Conservation (phyloP, 805 yeast genomes). For the Komagataella mondaviorum region DNA sequence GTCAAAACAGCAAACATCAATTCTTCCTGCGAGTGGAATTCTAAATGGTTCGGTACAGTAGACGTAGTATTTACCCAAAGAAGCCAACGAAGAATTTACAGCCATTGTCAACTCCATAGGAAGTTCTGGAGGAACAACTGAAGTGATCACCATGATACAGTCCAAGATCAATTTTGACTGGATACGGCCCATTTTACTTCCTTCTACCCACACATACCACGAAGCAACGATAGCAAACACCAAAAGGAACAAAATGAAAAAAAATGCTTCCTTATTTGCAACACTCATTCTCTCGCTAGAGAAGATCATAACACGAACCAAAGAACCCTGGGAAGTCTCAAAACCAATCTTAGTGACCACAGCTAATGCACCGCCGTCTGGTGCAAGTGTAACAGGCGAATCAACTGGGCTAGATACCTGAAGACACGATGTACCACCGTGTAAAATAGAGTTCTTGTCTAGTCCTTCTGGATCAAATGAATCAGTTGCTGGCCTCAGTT, state of each 20-base stretch:
- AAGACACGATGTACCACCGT: conserved; percentile 93
- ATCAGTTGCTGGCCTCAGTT: conserved; percentile 66
- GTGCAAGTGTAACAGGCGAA: conserved; percentile 46
- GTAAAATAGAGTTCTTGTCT: conserved; percentile 80
- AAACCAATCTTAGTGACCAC: conserved; percentile 91
- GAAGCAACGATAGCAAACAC: conserved; percentile 91
- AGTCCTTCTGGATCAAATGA: conserved; percentile 61
- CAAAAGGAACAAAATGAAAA: conserved; percentile 80
- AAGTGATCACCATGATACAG: conserved; percentile 89
- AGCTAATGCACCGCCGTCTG: conserved; percentile 89
- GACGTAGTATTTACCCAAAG: conserved; percentile 75
- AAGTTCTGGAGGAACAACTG: conserved; percentile 97
- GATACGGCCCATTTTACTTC: conserved; percentile 88
- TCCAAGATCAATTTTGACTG: conserved; percentile 89
- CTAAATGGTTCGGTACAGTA: conserved; percentile 98
- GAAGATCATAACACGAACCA: conserved; percentile 95
- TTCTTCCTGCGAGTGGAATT: conserved; percentile 94
- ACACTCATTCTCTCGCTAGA: conserved; percentile 94
- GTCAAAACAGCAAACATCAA: conserved; percentile 97
- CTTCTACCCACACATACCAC: conserved; percentile 97
- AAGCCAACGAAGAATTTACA: conserved; percentile 81
- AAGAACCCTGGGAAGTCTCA: conserved; percentile 94
- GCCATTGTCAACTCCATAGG: conserved; percentile 99
- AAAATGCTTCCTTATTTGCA: conserved; percentile 88
- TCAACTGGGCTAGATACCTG: conserved; percentile 70